Percentiles rank a stretch among this genome's conserved stretches.
Conservation (phyloP, 2,329 filamentous ascomycete genomes). For the Penicillium sp. region DNA sequence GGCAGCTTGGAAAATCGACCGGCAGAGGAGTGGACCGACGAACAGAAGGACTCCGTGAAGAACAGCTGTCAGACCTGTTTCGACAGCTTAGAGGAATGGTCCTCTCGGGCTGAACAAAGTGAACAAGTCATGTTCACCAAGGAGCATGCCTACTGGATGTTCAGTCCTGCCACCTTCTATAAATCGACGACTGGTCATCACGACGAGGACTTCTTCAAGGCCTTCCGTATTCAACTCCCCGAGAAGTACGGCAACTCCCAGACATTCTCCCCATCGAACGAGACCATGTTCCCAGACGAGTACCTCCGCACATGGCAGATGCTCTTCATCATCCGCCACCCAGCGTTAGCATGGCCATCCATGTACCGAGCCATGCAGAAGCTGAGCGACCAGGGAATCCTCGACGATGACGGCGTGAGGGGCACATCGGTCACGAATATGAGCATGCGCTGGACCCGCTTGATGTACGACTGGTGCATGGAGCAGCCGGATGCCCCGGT, state of each 20-base stretch:
- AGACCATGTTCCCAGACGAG: constrained; percentile 39
- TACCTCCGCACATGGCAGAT: constrained; percentile 37
- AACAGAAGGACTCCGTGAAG: constrained; percentile 25
- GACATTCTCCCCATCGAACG: constrained; percentile 31
- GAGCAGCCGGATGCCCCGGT: constrained; percentile 21
- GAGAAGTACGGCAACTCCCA: constrained; percentile 15
- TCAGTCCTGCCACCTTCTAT: constrained; percentile 22
- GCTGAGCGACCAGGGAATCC: constrained; percentile 12
- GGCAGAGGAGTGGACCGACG: constrained; percentile 28
- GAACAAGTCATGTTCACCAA: constrained; percentile 38
- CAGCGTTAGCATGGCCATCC: constrained; percentile 43
- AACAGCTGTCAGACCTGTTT: constrained; percentile 29
- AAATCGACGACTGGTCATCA: constrained; percentile 11
- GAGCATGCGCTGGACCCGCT: constrained; percentile 33
- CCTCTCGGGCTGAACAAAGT: constrained; percentile 22
- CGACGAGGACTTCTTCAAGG: constrained; percentile 5
- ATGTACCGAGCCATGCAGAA: constrained; percentile 35
- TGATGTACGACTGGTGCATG: constrained; percentile 40
- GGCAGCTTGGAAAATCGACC: constrained; percentile 19
- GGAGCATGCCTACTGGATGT: constrained; percentile 38
- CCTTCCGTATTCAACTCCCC: constrained; percentile 20
- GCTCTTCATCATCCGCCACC: constrained; percentile 44
- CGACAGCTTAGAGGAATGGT: constrained; percentile 27
- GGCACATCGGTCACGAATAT: constrained; percentile 25
- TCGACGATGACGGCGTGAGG: constrained; percentile 18